Evolutionary conservation across 176 grass and related monocot genomes (phyloP), one percentile per base, ranked within the genome.

Genomic region (Canna indica): DNA sequence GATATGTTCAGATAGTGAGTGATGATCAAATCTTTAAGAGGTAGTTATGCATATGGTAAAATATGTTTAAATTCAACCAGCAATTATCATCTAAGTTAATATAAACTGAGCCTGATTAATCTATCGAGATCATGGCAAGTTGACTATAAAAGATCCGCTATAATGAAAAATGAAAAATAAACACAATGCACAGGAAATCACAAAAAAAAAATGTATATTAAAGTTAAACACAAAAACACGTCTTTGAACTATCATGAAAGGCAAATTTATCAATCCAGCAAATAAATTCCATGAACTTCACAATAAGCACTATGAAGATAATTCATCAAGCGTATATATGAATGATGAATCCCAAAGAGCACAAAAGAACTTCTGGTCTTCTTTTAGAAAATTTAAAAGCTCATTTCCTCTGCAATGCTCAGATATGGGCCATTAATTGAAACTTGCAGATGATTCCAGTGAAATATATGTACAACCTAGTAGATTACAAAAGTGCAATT

Each of bases 401-500:
- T 54, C 18, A 62, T 62, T 33, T 62, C 27, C 2, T 17, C 17
- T 32, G 27, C 4, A 18, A 15, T 62, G 13, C 30, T 62, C 4
- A 5, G 12, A 16, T 3, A 62, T 14, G 50, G 17, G 17, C 1
- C 50, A 54, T 24, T n/a, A 24, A 20, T 20, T 50, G 47, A 50
- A 54, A 54, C 50, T 54, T 54, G 50, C 41, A 44, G 41, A 44
- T 44, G 41, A 44, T 11, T 7, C 41, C 5, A 44, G 0, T 44
- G 13, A 2, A 44, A 44, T 10, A 44, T 44, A 10, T 11, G 7
- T 0, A 44, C 41, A 44, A 5, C 41, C 41, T 31, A 50, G 20
- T 30, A 64, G 32, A 38, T 29, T 16, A 36, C 36, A 41, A 29
- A 74, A 68, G 70, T 64, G 70, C 39, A 54, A 64, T 15, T 76